phyloP scores from a whole-genome alignment of 768 basidiomycete species.

The Mycena chlorophos region DNA sequence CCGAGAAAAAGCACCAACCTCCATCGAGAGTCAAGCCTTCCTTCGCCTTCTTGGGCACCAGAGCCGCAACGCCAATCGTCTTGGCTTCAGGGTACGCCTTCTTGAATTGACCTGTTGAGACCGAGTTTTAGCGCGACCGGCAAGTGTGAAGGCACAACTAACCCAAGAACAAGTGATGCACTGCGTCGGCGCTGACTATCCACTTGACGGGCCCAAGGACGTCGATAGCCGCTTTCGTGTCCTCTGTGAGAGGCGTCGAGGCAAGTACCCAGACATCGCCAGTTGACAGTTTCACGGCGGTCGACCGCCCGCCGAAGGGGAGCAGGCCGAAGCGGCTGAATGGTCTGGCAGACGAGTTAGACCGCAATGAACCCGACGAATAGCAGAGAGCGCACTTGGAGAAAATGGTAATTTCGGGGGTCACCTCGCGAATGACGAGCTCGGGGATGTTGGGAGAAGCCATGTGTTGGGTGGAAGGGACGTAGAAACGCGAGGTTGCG shows the following conservation, averaged over 20 bases:
- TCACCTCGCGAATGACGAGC: slow-evolving; percentile 20
- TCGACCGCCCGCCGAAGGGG: slow-evolving; percentile 82
- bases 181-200: slow-evolving; percentile 57
- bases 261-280: slow-evolving; percentile 83
- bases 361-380: background rate
- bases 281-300: slow-evolving; percentile 68
- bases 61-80: slow-evolving; percentile 65
- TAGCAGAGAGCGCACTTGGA: slow-evolving; percentile 16
- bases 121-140: slow-evolving; percentile 6
- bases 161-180: slow-evolving; percentile 64
- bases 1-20: slow-evolving; percentile 38
- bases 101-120: slow-evolving; percentile 61
- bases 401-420: slow-evolving; percentile 14
- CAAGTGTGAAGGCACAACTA: slow-evolving; percentile 17
- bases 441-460: slow-evolving; percentile 12
- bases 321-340: slow-evolving; percentile 66
- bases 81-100: slow-evolving; percentile 71
- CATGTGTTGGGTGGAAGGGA: too few relatives aligned
- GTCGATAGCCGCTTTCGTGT: slow-evolving; percentile 62
- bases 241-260: slow-evolving; percentile 67
- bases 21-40: slow-evolving; percentile 63
- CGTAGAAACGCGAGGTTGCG: background rate
- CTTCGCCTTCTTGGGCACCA: slow-evolving; percentile 43
- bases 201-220: slow-evolving; percentile 73
- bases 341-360: slow-evolving; percentile 42